Evolutionary conservation across 805 yeast genomes (phyloP).

Genomic region (Candida golubevii): DNA sequence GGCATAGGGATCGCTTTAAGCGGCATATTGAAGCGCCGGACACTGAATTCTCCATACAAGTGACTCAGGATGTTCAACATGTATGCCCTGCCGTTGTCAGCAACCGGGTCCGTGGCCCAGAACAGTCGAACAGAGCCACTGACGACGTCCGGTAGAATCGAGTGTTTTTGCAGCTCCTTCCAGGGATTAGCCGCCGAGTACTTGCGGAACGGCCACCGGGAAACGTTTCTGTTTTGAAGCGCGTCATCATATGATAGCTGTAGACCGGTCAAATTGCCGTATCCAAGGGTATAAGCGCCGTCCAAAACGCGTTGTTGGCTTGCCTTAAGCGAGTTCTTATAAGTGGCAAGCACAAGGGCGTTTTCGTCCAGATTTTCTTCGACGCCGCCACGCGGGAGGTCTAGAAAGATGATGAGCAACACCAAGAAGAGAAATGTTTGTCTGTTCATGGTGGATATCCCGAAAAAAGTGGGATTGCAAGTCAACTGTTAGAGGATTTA

Average conservation of each 20-base stretch:
- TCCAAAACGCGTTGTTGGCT: constrained; percentile 26
- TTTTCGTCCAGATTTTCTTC: constrained; percentile 26
- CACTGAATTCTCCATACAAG: constrained; percentile 39
- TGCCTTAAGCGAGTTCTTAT: constrained; percentile 21
- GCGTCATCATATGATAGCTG: constrained; percentile 61
- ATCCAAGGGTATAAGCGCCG: constrained; percentile 47
- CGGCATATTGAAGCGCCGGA: constrained; percentile 12
- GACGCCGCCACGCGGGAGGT: constrained; percentile 27
- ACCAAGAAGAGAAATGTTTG: constrained; percentile 31
- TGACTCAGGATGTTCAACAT: constrained; percentile 47
- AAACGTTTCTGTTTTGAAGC: constrained; percentile 37
- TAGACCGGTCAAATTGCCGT: constrained; percentile 73
- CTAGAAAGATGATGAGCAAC: constrained; percentile 30
- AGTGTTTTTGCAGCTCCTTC: constrained; percentile 45
- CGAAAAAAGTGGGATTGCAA: too few species aligned
- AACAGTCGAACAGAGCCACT: constrained; percentile 44
- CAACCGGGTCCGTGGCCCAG: constrained; percentile 42
- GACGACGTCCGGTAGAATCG: constrained; percentile 58
- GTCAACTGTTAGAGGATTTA: too few species aligned
- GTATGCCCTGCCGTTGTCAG: constrained; percentile 20
- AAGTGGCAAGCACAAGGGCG: constrained; percentile 22
- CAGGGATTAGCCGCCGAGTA: constrained; percentile 39
- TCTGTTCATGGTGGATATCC: constrained; percentile 20
- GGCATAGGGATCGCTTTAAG: constrained; percentile 17
- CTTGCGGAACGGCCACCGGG: constrained; percentile 56